Evolutionary conservation across 2,329 filamentous ascomycete genomes (phyloP).

Genomic region (Monilinia fructigena): DNA sequence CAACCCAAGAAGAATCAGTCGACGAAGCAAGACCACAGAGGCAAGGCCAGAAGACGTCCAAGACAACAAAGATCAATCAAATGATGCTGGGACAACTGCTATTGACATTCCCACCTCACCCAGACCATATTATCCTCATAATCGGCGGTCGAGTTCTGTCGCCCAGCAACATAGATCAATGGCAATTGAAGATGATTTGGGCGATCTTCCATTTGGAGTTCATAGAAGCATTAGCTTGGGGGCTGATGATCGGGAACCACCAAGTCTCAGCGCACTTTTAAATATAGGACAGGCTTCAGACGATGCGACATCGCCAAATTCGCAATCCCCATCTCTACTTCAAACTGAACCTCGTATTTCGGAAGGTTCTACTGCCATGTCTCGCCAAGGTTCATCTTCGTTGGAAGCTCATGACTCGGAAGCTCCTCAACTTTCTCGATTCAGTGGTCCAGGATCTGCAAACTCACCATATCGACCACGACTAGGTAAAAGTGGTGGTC

Average conservation of each 20-base stretch:
- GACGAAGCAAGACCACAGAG: conserved; percentile 32
- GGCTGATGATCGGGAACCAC: conserved; percentile 61
- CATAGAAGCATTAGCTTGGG: conserved; percentile 69
- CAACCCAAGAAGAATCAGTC: conserved; percentile 36
- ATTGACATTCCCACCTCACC: conserved; percentile 75
- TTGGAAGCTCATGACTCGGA: conserved; percentile 35
- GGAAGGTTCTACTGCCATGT: conserved; percentile 33
- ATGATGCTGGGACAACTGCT: conserved; percentile 57
- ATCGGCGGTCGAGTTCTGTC: conserved; percentile 67
- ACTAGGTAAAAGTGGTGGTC: conserved; percentile 37
- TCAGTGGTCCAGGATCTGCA: conserved; percentile 33
- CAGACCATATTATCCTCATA: conserved; percentile 52
- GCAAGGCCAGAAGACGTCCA: conserved; percentile 32
- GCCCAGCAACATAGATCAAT: conserved; percentile 59
- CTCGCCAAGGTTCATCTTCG: conserved; percentile 36
- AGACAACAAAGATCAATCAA: conserved; percentile 38
- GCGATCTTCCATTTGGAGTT: conserved; percentile 57
- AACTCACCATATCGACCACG: conserved; percentile 39
- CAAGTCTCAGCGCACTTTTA: conserved; percentile 63
- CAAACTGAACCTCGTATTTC: conserved; percentile 39
- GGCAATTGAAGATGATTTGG: conserved; percentile 58
- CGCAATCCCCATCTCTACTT: conserved; percentile 37
- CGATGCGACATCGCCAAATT: conserved; percentile 39
- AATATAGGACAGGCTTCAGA: conserved; percentile 46
- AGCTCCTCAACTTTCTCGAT: conserved; percentile 33